Base-by-base conservation (phyloP, 768 basidiomycete genomes). In the Lentinula detonsa region DNA sequence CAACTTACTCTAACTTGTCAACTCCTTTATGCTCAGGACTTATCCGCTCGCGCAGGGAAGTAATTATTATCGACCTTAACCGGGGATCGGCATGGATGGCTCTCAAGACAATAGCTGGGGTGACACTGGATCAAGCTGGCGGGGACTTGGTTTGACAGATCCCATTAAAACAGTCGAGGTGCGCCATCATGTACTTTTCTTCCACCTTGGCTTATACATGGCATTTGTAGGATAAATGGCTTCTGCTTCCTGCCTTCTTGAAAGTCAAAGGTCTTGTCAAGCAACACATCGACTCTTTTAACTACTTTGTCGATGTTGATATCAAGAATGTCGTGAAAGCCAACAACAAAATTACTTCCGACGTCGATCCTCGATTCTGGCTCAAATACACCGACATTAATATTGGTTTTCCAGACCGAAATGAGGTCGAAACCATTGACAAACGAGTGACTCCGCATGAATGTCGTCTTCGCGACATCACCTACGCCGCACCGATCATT, bases 271-370 rank as follows among this genome's bases (percentile, higher is more conserved):
- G 97, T 62, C 87, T 99, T 13, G 97, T 99, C 63, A 98, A 98
- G 77, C 97, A 98, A 71, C 97, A 99, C 71, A 91, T 98, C 66
- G 97, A 98, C 73, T 97, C 94, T 7, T 98, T 94, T 85, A 98
- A 98, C 77, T 95, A 96, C 74, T 98, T 99, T 70, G 94, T 98
- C 70, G 92, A 98, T 67, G 88, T 91, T 46, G 97, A 98, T 70
- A 91, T 99, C 71, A 95, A 95, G 73, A 96, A 95, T 67, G 97
- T 99, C 68, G 87, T 98, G 62, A 90, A 86, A 65, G 93, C 93
- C 5, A 95, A 96, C 71, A 88, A 86, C 76, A 93, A 93, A 71
- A 88, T 96, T 69, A 95, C 92, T 3, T 97, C 95, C 16, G 97
- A 99, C 67, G 92, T 98, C 64, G 95, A 98, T 74, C 97, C 95